phyloP scores from a whole-genome alignment of 1,284 basidiomycete species.

The Albatrellus sp. region DNA sequence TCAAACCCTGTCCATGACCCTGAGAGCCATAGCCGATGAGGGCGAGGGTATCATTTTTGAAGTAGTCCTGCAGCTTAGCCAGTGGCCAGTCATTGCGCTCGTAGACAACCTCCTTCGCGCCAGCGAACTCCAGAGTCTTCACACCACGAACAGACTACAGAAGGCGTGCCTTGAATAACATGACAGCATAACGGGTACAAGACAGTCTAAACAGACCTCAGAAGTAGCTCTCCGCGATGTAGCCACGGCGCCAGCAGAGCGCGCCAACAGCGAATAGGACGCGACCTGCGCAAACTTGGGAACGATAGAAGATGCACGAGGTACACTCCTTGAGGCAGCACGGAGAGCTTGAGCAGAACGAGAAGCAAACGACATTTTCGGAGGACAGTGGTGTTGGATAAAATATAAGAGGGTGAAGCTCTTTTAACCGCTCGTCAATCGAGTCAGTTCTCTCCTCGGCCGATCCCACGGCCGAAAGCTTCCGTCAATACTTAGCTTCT shows the following conservation, averaged over 20 bases:
- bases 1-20: constrained; percentile 97
- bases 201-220: constrained; percentile 1
- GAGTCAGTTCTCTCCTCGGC: not conserved
- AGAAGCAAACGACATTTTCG: constrained; percentile 48
- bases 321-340: constrained; percentile 44
- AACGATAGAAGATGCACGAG: constrained; percentile 33
- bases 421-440: not conserved
- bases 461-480: not conserved
- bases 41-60: constrained; percentile 99
- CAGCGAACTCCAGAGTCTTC: constrained; percentile 98
- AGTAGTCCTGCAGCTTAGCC: constrained; percentile 96
- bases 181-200: constrained; percentile 13
- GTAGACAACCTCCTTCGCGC: constrained; percentile 91
- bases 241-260: constrained; percentile 27
- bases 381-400: constrained; percentile 1
- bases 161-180: not conserved
- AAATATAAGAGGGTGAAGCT: not conserved
- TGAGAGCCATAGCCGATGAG: constrained; percentile 99
- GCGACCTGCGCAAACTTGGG: constrained; percentile 36
- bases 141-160: constrained; percentile 55
- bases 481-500: not conserved
- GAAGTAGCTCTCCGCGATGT: constrained; percentile 20
- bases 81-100: constrained; percentile 98
- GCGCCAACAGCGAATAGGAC: constrained; percentile 67
- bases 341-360: constrained; percentile 52